Evolutionary conservation across 306 rosid species (phyloP).

Genomic region (Malus asiatica): DNA sequence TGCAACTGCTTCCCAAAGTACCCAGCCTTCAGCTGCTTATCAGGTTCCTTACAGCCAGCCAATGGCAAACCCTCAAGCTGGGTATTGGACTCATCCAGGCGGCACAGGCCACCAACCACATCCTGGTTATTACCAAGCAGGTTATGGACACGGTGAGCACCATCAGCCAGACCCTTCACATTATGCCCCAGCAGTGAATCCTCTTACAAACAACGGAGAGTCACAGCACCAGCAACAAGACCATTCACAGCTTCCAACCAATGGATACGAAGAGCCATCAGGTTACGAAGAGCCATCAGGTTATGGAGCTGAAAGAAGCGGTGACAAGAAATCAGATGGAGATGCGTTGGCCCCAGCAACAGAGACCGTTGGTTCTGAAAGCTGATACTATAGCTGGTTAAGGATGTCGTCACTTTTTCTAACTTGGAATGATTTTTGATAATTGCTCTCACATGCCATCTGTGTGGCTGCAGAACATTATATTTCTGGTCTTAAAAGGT

Average conservation of each 20-base stretch:
- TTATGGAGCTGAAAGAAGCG: conserved; percentile 13
- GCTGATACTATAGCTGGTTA: conserved; percentile 13
- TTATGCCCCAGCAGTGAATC: conserved; percentile 16
- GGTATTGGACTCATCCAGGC: conserved; percentile 40
- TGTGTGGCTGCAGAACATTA: background rate
- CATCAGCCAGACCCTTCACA: conserved; percentile 20
- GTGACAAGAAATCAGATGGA: conserved; percentile 14
- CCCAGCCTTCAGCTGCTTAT: conserved; percentile 22
- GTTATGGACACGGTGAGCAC: conserved; percentile 25
- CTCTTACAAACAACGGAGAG: conserved; percentile 4
- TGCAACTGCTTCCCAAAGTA: conserved; percentile 22
- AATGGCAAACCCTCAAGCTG: conserved; percentile 14
- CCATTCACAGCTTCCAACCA: conserved; percentile 15
- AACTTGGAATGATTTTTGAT: conserved; percentile 4
- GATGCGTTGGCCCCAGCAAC: conserved; percentile 15
- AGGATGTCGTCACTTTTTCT: background rate
- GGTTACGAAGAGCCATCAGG: conserved; percentile 3
- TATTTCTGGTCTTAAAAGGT: background rate
- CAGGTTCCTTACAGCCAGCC: conserved; percentile 24
- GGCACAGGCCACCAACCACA: conserved; percentile 22
- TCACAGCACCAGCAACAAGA: conserved; percentile 11
- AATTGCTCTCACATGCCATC: background rate
- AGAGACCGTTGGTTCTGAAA: conserved; percentile 21
- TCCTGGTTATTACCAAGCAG: conserved; percentile 29
- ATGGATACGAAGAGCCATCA: conserved; percentile 15